These are phyloP conservation scores for Dioszegia aurantiaca DNA, from an alignment of 768 basidiomycete genomes.

Conservation along the genomic window DNA sequence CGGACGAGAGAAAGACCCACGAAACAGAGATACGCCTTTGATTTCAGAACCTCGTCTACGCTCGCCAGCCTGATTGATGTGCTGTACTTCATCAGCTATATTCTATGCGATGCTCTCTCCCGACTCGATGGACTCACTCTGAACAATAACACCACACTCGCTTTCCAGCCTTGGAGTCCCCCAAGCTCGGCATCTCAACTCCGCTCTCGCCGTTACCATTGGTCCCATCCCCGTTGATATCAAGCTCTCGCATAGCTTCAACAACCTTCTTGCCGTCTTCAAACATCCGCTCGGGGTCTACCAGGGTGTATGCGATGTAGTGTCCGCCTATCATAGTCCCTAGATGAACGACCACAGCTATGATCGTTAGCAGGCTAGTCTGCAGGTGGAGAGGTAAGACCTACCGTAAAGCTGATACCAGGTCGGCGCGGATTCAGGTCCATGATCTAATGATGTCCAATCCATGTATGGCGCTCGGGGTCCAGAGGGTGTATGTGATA, in stretches of 20 bases:
- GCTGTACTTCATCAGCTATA: conserved; percentile 24
- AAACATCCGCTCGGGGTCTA: conserved; percentile 46
- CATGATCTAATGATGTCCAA: conserved; percentile 43
- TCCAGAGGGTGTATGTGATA: conserved; percentile 33
- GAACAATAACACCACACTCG: conserved; percentile 90
- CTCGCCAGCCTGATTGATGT: conserved; percentile 74
- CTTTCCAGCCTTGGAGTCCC: conserved; percentile 13
- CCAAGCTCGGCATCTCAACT: conserved; percentile 26
- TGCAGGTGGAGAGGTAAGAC: conserved; percentile 3
- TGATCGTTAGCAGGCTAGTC: background rate
- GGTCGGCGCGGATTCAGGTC: conserved; percentile 42
- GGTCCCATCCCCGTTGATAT: background rate
- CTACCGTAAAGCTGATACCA: conserved; percentile 50
- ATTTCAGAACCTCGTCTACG: conserved; percentile 82
- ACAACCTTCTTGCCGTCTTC: conserved; percentile 16
- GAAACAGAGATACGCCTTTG: conserved; percentile 89
- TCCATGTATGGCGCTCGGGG: conserved; percentile 47
- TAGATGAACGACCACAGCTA: conserved; percentile 51
- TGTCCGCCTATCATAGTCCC: conserved; percentile 71
- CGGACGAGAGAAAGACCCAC: conserved; percentile 25
- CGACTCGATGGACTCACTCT: conserved; percentile 55
- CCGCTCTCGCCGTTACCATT: conserved; percentile 16
- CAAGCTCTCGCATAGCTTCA: conserved; percentile 10
- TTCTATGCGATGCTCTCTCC: background rate
- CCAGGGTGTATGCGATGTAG: conserved; percentile 71